A percentile compares a stretch with the other conserved stretches of the same genome.
Evolutionary conservation across 2,329 filamentous ascomycete species (phyloP).

Genomic region (Colletotrichum sp.): DNA sequence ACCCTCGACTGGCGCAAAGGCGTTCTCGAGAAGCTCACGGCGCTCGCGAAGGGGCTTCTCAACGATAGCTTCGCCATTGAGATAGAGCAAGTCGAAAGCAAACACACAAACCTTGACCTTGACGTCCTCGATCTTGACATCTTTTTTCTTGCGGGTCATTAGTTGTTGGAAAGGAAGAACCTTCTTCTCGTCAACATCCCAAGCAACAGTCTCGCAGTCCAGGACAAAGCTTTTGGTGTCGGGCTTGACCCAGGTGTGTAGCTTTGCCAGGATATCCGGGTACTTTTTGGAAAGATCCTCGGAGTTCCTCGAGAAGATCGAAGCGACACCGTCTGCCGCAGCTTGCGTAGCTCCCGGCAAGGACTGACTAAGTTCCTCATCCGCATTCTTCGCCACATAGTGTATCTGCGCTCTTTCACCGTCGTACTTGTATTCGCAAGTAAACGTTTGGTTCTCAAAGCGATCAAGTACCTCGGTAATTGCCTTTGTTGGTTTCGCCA

Average conservation of each 20-base stretch:
- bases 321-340: constrained; percentile 74
- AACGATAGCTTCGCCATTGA: constrained; percentile 90
- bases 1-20: constrained; percentile 81
- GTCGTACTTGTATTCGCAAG: constrained; percentile 99
- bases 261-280: constrained; percentile 88
- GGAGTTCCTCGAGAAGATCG: constrained; percentile 97
- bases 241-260: constrained; percentile 86
- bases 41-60: constrained; percentile 86
- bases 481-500: constrained; percentile 97
- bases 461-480: constrained; percentile 97
- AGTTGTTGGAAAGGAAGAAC: constrained; percentile 96
- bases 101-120: constrained; percentile 98
- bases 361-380: constrained; percentile 70
- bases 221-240: constrained; percentile 94
- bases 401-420: constrained; percentile 98
- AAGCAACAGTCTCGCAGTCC: constrained; percentile 98
- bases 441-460: constrained; percentile 94
- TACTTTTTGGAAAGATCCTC: constrained; percentile 98
- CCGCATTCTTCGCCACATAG: constrained; percentile 84
- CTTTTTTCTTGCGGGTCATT: constrained; percentile 97
- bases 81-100: constrained; percentile 91
- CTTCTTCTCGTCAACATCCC: constrained; percentile 95
- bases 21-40: constrained; percentile 72
- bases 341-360: constrained; percentile 67
- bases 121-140: constrained; percentile 93